phyloP scores from a whole-genome alignment of 371 early-diverging fungal species.

The Cladochytrium tenue region DNA sequence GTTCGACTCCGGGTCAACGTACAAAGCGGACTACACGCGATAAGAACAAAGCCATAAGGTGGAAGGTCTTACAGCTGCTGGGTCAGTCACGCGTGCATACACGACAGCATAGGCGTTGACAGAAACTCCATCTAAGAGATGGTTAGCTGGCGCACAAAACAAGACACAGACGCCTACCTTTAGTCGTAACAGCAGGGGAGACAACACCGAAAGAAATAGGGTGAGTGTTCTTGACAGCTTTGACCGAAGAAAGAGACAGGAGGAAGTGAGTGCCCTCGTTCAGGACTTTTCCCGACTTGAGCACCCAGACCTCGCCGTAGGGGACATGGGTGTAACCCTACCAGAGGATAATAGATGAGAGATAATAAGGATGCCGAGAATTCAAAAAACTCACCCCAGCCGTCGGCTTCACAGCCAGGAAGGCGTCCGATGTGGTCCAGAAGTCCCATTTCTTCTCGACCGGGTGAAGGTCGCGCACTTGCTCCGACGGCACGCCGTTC shows the following conservation, averaged over 20 bases:
- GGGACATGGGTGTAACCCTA: constrained; percentile 45
- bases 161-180: constrained; percentile 23
- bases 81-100: constrained; percentile 45
- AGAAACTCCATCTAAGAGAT: constrained; percentile 35
- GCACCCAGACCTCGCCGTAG: constrained; percentile 48
- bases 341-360: not conserved
- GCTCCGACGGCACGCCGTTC: constrained; percentile 48
- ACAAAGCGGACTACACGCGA: constrained; percentile 42
- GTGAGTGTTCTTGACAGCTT: constrained; percentile 45
- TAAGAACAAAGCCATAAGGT: not conserved
- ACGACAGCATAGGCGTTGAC: constrained; percentile 52
- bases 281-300: constrained; percentile 33
- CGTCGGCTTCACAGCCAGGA: constrained; percentile 35
- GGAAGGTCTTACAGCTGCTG: constrained; percentile 27
- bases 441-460: constrained; percentile 56
- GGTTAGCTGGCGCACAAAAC: not conserved
- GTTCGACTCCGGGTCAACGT: constrained; percentile 50
- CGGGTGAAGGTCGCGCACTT: constrained; percentile 45
- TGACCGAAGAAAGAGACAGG: constrained; percentile 39
- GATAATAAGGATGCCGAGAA: constrained; percentile 1
- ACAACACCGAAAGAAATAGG: constrained; percentile 45
- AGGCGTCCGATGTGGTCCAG: constrained; percentile 52
- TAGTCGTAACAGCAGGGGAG: constrained; percentile 32
- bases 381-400: constrained; percentile 28
- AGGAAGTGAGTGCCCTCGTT: constrained; percentile 38